These are phyloP conservation scores for Suhomyces panamericanus DNA, from an alignment of 1,139 yeast genomes.

Conservation along the genomic window DNA sequence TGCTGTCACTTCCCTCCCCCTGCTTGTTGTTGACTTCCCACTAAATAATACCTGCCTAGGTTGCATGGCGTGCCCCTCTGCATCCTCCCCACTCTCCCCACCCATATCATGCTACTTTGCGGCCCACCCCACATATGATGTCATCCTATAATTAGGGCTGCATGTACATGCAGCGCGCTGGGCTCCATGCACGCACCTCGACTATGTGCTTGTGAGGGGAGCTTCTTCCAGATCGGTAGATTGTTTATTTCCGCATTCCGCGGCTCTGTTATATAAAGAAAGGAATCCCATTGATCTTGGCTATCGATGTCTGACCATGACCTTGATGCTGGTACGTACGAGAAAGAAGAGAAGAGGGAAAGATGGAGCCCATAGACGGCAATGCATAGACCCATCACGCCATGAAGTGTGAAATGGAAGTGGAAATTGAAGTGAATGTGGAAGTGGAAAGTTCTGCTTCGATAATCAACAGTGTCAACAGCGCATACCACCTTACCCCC, in stretches of 20 bases:
- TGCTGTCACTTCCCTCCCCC: not conserved
- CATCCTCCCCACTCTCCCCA: constrained; percentile 3
- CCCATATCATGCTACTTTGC: constrained; percentile 1
- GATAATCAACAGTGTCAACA: too few species aligned
- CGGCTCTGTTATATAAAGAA: constrained; percentile 6
- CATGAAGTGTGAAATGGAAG: too few species aligned
- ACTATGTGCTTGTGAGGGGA: constrained; percentile 13
- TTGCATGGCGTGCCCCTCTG: not conserved
- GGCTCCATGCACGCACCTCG: constrained; percentile 7
- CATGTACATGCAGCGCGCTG: constrained; percentile 5
- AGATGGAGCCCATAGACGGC: too few species aligned
- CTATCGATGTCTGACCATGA: constrained; percentile 15
- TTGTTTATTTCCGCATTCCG: constrained; percentile 9
- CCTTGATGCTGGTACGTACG: constrained; percentile 23
- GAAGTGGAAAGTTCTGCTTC: too few species aligned
- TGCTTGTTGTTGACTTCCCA: not conserved
- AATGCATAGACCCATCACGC: too few species aligned
- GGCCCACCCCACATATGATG: constrained; percentile 11
- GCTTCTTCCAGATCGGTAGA: constrained; percentile 10
- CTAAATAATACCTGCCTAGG: not conserved
- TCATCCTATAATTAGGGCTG: constrained; percentile 8
- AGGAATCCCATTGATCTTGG: constrained; percentile 9
- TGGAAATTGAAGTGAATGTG: too few species aligned
- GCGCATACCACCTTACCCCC: too few species aligned
- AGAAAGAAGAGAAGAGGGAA: too few species aligned